Base-by-base conservation (phyloP, 257 asterid species). In the Solanum habrochaites region DNA sequence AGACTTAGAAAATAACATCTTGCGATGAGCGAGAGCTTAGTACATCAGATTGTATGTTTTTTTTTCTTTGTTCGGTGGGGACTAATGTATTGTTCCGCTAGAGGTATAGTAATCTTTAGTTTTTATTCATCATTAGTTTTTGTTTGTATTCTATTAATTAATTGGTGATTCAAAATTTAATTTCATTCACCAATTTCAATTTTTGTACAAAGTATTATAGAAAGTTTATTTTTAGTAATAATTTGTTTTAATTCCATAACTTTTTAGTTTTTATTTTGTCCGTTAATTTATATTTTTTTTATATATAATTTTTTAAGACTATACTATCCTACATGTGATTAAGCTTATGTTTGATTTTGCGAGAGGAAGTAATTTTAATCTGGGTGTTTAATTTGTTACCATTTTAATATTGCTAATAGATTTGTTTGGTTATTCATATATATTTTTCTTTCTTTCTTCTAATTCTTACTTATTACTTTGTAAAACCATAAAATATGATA, bases 141-240 rank as follows among this genome's bases (percentile, higher is more conserved):
- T 14, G n/a, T 21, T 13, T 43, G 45, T 85, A 66, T 70, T 42
- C 18, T 69, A n/a, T 69, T 62, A 62, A n/a, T 69, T 62, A 62
- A 82, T 83, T 89, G 91, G 86, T 75, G 89, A 52, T 39, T 77
- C 83, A 37, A 84, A 56, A 52, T 77, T 49, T 86, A 69, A 31
- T 69, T 78, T 78, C 21, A 21, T 47, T 84, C 88, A 87, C 88
- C 91, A 80, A 16, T 66, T 62, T 84, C 86, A 84, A 39, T 5
- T 62, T 56, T 62, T 45, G 42, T 67, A 64, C 9, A 86, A 89
- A 88, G 20, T 60, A 52, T 86, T 43, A 72, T 31, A 88, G 89
- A 35, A 60, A 75, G 69, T n/a, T 47, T 39, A 62, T 78, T 32
- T 32, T 70, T 64, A 75, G 89, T 25, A 47, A 37, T 72, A 37